phyloP scores from a whole-genome alignment of 352 stramenopile species.

The Phytophthora sansomeana region DNA sequence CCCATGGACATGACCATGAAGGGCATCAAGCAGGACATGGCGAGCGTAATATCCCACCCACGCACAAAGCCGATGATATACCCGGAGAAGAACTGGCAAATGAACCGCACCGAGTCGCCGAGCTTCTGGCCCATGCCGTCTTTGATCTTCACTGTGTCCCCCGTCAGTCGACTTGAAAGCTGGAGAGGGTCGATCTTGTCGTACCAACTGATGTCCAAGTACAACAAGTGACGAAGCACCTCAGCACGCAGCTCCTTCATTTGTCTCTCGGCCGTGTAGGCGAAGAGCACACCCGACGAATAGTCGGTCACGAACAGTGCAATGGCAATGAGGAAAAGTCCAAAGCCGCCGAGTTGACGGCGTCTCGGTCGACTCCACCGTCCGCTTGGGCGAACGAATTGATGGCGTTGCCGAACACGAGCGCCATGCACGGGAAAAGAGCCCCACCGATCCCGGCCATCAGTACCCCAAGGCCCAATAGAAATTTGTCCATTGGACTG shows the following conservation, averaged over 20 bases:
- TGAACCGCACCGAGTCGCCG: slow-evolving; percentile 40
- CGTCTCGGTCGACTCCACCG: slow-evolving; percentile 32
- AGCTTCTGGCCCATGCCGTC: slow-evolving; percentile 56
- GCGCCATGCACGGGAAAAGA: slow-evolving; percentile 53
- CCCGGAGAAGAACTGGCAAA: slow-evolving; percentile 41
- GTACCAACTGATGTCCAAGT: slow-evolving; percentile 52
- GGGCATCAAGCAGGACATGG: slow-evolving; percentile 12
- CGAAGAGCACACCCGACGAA: slow-evolving; percentile 29
- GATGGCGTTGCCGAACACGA: slow-evolving; percentile 55
- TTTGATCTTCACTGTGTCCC: slow-evolving; percentile 42
- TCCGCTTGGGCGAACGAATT: slow-evolving; percentile 32
- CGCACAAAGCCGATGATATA: slow-evolving; percentile 9
- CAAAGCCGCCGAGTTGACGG: slow-evolving; percentile 30
- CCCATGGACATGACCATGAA: slow-evolving; percentile 5
- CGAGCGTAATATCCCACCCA: slow-evolving; percentile 9
- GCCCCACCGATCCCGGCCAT: slow-evolving; percentile 45
- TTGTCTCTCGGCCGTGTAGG: slow-evolving; percentile 41
- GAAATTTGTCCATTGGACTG: slow-evolving; percentile 35
- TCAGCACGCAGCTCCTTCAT: slow-evolving; percentile 41
- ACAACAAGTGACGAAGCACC: slow-evolving; percentile 43
- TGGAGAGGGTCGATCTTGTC: slow-evolving; percentile 37
- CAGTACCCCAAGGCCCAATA: slow-evolving; percentile 37
- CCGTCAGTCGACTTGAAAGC: slow-evolving; percentile 37
- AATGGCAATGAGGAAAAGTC: slow-evolving; percentile 42
- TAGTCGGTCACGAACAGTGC: slow-evolving; percentile 46